Percentiles rank a stretch among this genome's conserved stretches.
Conservation (phyloP, 2,329 filamentous ascomycete species). For the Penicillium fuscoglaucum region DNA sequence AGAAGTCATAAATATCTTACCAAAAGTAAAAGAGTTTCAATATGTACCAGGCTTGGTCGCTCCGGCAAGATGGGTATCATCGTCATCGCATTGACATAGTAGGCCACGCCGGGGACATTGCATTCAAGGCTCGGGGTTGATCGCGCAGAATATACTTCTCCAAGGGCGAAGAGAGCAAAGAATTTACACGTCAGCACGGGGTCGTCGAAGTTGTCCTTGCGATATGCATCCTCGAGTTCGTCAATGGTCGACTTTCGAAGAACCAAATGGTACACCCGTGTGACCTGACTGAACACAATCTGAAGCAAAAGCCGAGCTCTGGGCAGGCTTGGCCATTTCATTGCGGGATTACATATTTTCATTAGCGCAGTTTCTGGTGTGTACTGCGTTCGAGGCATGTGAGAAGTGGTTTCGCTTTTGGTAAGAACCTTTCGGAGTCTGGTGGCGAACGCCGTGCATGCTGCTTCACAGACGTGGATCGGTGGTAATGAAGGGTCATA, state of each 20-base stretch:
- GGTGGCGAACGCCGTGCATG: too few relatives aligned
- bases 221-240: slow-evolving; percentile 35
- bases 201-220: slow-evolving; percentile 18
- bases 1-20: slow-evolving; percentile 15
- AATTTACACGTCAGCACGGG: slow-evolving; percentile 42
- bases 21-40: slow-evolving; percentile 41
- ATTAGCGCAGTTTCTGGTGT: too few relatives aligned
- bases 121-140: slow-evolving; percentile 20
- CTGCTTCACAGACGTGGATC: too few relatives aligned
- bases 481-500: too few relatives aligned
- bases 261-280: too few relatives aligned
- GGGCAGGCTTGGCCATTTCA: too few relatives aligned
- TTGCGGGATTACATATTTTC: too few relatives aligned
- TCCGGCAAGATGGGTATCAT: slow-evolving; percentile 42
- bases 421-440: too few relatives aligned
- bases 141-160: slow-evolving; percentile 43
- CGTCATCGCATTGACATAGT: slow-evolving; percentile 40
- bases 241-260: slow-evolving; percentile 34
- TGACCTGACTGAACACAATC: too few relatives aligned
- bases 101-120: slow-evolving; percentile 41
- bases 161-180: slow-evolving; percentile 44
- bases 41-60: slow-evolving; percentile 42
- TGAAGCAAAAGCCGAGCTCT: too few relatives aligned
- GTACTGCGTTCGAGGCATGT: too few relatives aligned
- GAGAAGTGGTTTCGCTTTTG: too few relatives aligned